A percentile compares a stretch with the other conserved stretches of the same genome.
Evolutionary conservation across 106 monocot species (phyloP).

Genomic region (Apostasia shenzhenica): DNA sequence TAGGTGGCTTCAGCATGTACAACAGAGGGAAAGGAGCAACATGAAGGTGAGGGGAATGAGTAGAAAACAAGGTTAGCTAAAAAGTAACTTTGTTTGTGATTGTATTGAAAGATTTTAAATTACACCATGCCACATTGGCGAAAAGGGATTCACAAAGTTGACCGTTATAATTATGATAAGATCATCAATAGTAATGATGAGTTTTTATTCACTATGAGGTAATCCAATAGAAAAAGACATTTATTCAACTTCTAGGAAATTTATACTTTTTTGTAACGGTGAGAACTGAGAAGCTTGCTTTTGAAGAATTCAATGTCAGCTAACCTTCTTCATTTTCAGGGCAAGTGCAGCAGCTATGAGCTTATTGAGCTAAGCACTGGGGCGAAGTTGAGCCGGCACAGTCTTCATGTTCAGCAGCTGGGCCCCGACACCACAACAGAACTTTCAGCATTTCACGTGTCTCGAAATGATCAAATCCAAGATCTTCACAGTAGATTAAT

Average conservation of each 20-base stretch:
- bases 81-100: no score
- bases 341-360: slow-evolving; percentile 66
- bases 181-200: no score
- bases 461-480: slow-evolving; percentile 74
- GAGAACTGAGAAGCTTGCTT: neutral
- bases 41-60: no score
- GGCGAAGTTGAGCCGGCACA: slow-evolving; percentile 85
- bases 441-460: slow-evolving; percentile 65
- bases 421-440: slow-evolving; percentile 83
- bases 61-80: no score
- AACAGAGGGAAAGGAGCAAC: no score
- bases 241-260: neutral
- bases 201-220: no score
- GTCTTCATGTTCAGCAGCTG: slow-evolving; percentile 79
- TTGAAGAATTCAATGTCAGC: neutral
- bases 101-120: no score
- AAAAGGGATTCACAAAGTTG: no score
- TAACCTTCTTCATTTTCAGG: slow-evolving; percentile 27
- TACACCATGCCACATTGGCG: no score
- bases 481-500: slow-evolving; percentile 92
- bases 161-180: no score
- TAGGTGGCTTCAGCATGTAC: no score
- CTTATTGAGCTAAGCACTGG: slow-evolving; percentile 72
- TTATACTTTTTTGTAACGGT: neutral
- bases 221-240: no score